Conservation (phyloP, 805 yeast genomes). For the Candida montana region DNA sequence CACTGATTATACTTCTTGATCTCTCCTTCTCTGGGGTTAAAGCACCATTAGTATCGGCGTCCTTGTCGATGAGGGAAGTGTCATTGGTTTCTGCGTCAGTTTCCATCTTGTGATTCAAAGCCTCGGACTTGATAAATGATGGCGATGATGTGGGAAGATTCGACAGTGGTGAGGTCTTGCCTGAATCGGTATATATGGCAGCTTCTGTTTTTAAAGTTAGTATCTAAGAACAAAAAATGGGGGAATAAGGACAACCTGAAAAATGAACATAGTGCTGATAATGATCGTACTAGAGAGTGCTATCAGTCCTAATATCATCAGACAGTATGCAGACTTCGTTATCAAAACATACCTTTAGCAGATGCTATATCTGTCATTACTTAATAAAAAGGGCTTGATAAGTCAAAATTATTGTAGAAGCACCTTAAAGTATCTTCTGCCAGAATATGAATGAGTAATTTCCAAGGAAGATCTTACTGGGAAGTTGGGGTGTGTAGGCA, state of each 20-base stretch:
- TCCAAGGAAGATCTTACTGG: background rate
- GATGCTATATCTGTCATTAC: constrained; percentile 19
- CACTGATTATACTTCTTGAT: constrained; percentile 21
- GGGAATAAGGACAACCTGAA: background rate
- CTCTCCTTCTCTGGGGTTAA: constrained; percentile 6
- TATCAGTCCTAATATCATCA: background rate
- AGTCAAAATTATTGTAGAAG: no score
- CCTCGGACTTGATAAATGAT: constrained; percentile 12
- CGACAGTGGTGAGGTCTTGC: constrained; percentile 26
- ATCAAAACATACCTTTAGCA: constrained; percentile 10
- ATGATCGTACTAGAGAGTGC: background rate
- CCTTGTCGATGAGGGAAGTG: constrained; percentile 1
- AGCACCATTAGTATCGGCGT: background rate
- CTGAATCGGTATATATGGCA: constrained; percentile 16
- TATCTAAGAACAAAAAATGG: background rate
- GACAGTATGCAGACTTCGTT: background rate
- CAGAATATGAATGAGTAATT: background rate
- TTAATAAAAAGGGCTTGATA: background rate
- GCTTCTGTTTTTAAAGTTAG: constrained; percentile 3
- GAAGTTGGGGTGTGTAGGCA: background rate
- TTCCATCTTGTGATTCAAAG: constrained; percentile 1
- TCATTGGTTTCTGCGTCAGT: constrained; percentile 1
- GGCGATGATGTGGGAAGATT: constrained; percentile 23
- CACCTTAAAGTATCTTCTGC: background rate
- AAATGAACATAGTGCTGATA: background rate